These are phyloP conservation scores for Hygrophorus russula DNA, from an alignment of 768 basidiomycete species.

Conservation along the genomic window DNA sequence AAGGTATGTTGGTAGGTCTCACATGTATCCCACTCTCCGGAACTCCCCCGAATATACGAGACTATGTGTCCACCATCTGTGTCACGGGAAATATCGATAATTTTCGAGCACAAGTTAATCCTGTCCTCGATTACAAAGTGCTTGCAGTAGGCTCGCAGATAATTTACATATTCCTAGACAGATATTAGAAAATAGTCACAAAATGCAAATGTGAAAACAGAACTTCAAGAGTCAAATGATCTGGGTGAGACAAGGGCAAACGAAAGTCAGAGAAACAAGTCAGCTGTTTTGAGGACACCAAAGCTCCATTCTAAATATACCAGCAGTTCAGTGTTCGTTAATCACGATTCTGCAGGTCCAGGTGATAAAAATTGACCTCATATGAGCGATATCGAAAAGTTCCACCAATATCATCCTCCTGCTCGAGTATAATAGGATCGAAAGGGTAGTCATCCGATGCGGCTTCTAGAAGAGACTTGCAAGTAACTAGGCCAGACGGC, in stretches of 20 bases:
- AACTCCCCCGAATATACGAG: constrained; percentile 18
- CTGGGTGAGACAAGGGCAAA: constrained; percentile 30
- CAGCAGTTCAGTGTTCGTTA: not conserved
- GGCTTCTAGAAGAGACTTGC: constrained; percentile 36
- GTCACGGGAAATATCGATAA: constrained; percentile 24
- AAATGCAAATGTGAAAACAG: not conserved
- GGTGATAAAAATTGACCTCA: constrained; percentile 17
- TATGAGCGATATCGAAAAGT: constrained; percentile 41
- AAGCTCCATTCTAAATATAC: constrained; percentile 34
- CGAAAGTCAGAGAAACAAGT: constrained; percentile 53
- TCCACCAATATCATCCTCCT: constrained; percentile 38
- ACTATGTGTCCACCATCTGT: constrained; percentile 25
- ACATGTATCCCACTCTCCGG: constrained; percentile 17
- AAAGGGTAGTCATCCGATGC: constrained; percentile 27
- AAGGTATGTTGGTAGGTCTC: constrained; percentile 10
- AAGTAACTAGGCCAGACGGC: constrained; percentile 36
- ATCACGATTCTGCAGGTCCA: not conserved
- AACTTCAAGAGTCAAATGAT: constrained; percentile 36
- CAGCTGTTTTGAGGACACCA: constrained; percentile 50
- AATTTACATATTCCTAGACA: constrained; percentile 34
- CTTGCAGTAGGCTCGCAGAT: constrained; percentile 33
- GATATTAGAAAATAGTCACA: not conserved
- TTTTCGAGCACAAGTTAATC: constrained; percentile 26
- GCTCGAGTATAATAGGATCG: constrained; percentile 37
- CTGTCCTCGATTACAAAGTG: constrained; percentile 28